Evolutionary conservation across 768 basidiomycete species (phyloP), one percentile per base, ranked within the genome.

Genomic region (Tylopilus cervinicoccineus): DNA sequence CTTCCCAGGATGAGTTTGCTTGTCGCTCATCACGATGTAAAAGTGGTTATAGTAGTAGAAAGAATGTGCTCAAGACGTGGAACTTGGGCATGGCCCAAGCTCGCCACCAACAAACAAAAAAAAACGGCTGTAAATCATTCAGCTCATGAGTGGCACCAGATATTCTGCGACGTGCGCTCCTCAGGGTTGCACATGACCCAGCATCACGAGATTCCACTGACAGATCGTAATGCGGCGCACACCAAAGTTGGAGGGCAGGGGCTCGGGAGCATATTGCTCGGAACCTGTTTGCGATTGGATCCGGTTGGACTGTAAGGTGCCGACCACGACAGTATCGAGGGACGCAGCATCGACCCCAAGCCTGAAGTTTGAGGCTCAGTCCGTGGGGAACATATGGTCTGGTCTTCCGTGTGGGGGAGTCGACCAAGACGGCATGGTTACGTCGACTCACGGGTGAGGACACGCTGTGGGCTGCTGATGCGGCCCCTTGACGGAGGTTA

Each of bases 181-280:
- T 60, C 60, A n/a, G 59, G 61, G 41, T 71, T 70, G 45, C 61
- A 57, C 5, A 60, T 2, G 14, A 64, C 34, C 51, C 51, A 58
- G n/a, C 67, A 70, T 70, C 3, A 48, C 43, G 38, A 70, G 2
- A 37, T 70, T 69, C 31, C 55, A 54, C 27, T 65, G 47, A 45
- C 70, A 64, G 46, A 59, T 46, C 0, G 58, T 58, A 22, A 60
- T 52, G 26, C 53, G 57, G 2, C 67, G 65, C 11, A 55, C 58
- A 16, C 70, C 69, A 42, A 61, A 68, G 55, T 67, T 71, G 5
- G 62, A 47, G 17, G 66, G 54, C 24, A 70, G 27, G 9, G 66
- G 70, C 36, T 62, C 56, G 20, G 69, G 69, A 3, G 70, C 68
- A 65, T 70, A 31, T 41, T 8, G 4, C 5, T 51, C 45, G 43